phyloP scores from a whole-genome alignment of 2,329 filamentous ascomycete genomes.

The Akanthomyces dipterigenus region DNA sequence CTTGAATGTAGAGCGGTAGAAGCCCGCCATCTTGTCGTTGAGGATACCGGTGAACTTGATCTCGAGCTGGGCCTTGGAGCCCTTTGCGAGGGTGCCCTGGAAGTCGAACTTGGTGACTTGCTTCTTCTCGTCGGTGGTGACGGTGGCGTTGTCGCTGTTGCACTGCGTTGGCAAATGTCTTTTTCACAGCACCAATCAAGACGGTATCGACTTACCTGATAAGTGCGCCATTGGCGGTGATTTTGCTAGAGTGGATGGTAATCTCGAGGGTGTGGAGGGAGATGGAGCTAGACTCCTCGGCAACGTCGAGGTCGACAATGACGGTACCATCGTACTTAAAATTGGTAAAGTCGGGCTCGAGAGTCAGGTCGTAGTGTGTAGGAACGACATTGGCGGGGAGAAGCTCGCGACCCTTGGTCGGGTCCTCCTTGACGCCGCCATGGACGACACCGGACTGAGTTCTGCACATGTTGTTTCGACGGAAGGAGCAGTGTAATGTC shows the following conservation, averaged over 20 bases:
- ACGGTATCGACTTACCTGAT: conserved; percentile 32
- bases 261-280: conserved; percentile 84
- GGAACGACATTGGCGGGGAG: conserved; percentile 88
- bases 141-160: conserved; percentile 36
- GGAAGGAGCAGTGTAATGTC: conserved; percentile 63
- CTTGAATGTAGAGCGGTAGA: conserved; percentile 95
- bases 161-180: conserved; percentile 4
- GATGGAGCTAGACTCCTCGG: conserved; percentile 76
- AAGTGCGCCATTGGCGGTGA: conserved; percentile 40
- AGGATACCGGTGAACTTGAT: conserved; percentile 65
- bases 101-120: conserved; percentile 82
- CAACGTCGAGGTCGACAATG: conserved; percentile 78
- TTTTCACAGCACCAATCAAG: conserved; percentile 14
- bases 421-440: conserved; percentile 25
- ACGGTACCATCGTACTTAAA: conserved; percentile 84
- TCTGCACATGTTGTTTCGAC: conserved; percentile 65
- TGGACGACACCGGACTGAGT: conserved; percentile 28
- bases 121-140: conserved; percentile 69
- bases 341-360: conserved; percentile 85
- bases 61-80: conserved; percentile 61
- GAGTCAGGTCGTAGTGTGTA: conserved; percentile 81
- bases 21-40: conserved; percentile 95
- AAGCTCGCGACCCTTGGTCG: conserved; percentile 57
- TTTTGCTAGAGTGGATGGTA: conserved; percentile 62
- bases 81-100: conserved; percentile 63